Conservation (phyloP, 306 rosid genomes). For the Lagenaria siceraria region DNA sequence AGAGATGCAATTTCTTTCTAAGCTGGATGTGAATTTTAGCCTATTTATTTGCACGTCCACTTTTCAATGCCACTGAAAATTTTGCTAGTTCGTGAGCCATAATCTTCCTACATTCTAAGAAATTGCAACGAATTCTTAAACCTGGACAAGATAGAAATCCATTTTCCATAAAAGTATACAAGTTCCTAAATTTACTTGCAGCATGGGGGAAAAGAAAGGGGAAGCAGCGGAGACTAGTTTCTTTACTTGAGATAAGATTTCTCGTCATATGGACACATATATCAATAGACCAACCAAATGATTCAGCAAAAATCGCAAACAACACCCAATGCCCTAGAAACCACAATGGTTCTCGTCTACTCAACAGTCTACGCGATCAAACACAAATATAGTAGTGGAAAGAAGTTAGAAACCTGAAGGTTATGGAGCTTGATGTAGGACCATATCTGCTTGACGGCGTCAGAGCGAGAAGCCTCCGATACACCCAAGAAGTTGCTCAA, state of each 20-base stretch:
- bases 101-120: not conserved
- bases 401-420: conserved; percentile 20
- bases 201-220: not conserved
- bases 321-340: not conserved
- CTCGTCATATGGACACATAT: not conserved
- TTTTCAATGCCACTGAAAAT: not conserved
- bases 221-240: not conserved
- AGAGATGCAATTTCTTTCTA: not conserved
- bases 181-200: not conserved
- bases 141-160: not conserved
- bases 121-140: not conserved
- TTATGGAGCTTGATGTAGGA: conserved; percentile 31
- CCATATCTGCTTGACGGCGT: conserved; percentile 40
- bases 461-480: conserved; percentile 23
- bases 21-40: not conserved
- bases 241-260: not conserved
- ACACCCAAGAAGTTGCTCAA: conserved; percentile 24
- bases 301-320: not conserved
- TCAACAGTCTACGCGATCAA: not conserved
- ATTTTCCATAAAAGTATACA: not conserved
- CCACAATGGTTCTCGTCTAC: not conserved
- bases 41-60: not conserved
- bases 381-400: not conserved
- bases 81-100: not conserved
- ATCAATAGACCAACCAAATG: not conserved